phyloP scores from a whole-genome alignment of 805 yeast species.

The Metschnikowia reukaufii region DNA sequence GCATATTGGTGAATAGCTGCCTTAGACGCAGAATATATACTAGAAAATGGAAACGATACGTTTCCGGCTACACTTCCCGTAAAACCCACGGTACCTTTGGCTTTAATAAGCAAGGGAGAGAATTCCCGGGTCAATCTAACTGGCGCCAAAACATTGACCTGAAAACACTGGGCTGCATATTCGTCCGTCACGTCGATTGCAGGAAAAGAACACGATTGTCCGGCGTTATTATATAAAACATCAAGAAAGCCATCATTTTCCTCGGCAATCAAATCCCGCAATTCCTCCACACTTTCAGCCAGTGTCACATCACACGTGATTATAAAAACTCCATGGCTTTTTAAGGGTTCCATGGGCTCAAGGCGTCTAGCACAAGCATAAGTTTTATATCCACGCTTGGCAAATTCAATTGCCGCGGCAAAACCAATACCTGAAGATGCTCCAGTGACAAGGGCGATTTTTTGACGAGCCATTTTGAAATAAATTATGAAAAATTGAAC shows the following conservation, averaged over 20 bases:
- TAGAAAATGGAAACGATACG: constrained; percentile 68
- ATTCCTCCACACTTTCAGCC: constrained; percentile 43
- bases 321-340: constrained; percentile 45
- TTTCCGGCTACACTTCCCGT: constrained; percentile 74
- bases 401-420: constrained; percentile 47
- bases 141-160: constrained; percentile 72
- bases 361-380: constrained; percentile 74
- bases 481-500: not conserved
- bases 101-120: constrained; percentile 52
- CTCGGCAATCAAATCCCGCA: constrained; percentile 41
- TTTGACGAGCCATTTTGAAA: constrained; percentile 22
- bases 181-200: constrained; percentile 65
- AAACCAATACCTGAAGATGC: constrained; percentile 62
- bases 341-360: constrained; percentile 56
- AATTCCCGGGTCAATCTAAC: constrained; percentile 63
- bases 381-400: constrained; percentile 52
- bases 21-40: constrained; percentile 65
- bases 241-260: constrained; percentile 54
- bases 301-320: constrained; percentile 60
- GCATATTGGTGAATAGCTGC: constrained; percentile 79
- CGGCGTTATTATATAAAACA: constrained; percentile 72
- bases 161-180: constrained; percentile 49
- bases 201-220: constrained; percentile 70
- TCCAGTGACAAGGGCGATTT: constrained; percentile 57
- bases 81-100: constrained; percentile 68